Evolutionary conservation across 2,329 filamentous ascomycete genomes (phyloP), one percentile per base, ranked within the genome.

Genomic region (Fusarium subtropicale): DNA sequence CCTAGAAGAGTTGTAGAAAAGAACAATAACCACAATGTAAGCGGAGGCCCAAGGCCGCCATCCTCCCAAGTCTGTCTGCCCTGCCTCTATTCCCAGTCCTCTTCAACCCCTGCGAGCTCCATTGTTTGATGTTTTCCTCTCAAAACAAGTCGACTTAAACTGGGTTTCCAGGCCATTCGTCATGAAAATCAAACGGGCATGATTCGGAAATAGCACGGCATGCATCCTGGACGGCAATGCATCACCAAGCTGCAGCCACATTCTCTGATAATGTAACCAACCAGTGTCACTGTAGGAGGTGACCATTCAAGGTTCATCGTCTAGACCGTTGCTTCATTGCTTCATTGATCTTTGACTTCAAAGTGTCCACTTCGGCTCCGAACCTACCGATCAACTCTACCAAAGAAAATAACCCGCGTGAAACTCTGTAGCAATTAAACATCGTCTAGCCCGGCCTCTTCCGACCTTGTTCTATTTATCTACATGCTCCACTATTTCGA

Each of bases 151-250:
- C 61, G 60, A 60, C 47, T 38, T 58, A 30, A 50, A 33, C 52
- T 69, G 58, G 56, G 58, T 55, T 60, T 33, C 44, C 26, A 52
- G 42, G 47, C 41, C 59, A 64, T 56, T 39, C 15, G 9, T 20
- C 54, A 33, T 39, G 44, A 42, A 28, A 62, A 24, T 62, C 28
- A 39, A 39, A 47, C 70, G 69, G 71, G 59, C 57, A 71, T 71
- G 66, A 28, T 56, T 74, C 72, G 72, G 71, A 42, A 52, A 54
- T 73, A 60, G 54, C 54, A 62, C 65, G 71, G 71, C 63, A 73
- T 65, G 48, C 42, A 55, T n/a, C 60, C 39, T 22, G 10, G 56
- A 38, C 44, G 31, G 48, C 34, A 56, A 47, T 46, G 38, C 39
- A 39, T 31, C 24, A 30, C 11, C 34, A 30, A 41, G 24, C 48